Base-by-base conservation (phyloP, 208 protist species). In the Lotmaria passim region DNA sequence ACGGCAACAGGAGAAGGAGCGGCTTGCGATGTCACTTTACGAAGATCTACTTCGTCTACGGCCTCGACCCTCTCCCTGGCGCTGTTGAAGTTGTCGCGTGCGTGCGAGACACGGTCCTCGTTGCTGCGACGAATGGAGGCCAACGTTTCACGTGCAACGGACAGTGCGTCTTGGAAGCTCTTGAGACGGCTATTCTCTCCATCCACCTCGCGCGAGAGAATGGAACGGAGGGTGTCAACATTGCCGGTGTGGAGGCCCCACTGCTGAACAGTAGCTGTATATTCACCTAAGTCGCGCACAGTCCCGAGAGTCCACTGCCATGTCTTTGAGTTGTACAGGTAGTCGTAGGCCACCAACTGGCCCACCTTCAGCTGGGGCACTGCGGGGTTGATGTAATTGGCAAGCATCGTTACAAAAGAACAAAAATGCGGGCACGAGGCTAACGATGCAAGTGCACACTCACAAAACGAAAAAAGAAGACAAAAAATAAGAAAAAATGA, bases 251-350 rank as follows among this genome's bases (percentile, higher is more conserved):
- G 79, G 36, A 87, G 69, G 21, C 72, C 72, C 86, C 86, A 92
- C 60, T 87, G 80, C 28, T 87, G 74, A 31, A 92, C 66, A 26
- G 73, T 76, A 19, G 73, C 81, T 12, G 62, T 75, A 59, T 78
- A 69, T 31, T 75, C 69, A 28, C 73, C 64, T 7, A 87, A 41
- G 21, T 80, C 73, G 11, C 69, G 59, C 58, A 92, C 64, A 3
- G 72, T 92, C 17, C 86, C 86, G 10, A 92, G 68, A 23, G 83
- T 77, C 86, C 86, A 92, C 51, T 87, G 72, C 86, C 86, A 89
- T 44, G 80, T 69, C 55, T 89, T 83, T 15, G 24, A 64, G 30
- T 69, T 64, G 28, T 75, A 34, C 23, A 92, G 50, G 62, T 92
- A 87, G 47, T 92, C 86, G 48, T 80, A 92, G 12, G 83, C 86